Percentiles rank a stretch among this genome's conserved stretches.
Evolutionary conservation across 2,329 filamentous ascomycete genomes (phyloP).

Genomic region (Nothophoma quercina): DNA sequence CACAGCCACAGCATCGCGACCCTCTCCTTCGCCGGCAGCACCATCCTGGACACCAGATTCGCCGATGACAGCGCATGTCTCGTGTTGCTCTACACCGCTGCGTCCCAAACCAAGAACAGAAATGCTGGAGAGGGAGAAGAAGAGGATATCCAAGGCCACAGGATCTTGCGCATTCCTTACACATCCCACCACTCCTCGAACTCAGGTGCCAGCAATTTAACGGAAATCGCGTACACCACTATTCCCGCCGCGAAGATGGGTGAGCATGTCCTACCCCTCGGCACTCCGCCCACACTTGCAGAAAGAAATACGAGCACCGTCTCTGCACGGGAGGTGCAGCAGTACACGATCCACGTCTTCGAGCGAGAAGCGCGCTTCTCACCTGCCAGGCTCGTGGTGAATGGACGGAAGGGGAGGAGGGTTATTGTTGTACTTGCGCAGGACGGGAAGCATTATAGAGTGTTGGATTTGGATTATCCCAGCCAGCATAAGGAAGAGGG

Average conservation of each 20-base stretch:
- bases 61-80: conserved; percentile 69
- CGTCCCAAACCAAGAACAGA: no score
- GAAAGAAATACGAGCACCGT: conserved; percentile 10
- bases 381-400: conserved; percentile 61
- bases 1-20: conserved; percentile 62
- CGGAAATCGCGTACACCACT: no score
- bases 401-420: conserved; percentile 62
- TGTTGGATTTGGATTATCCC: conserved; percentile 62
- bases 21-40: conserved; percentile 47
- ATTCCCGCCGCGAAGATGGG: conserved; percentile 4
- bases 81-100: conserved; percentile 60
- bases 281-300: conserved; percentile 2
- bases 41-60: conserved; percentile 70
- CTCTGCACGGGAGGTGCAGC: conserved; percentile 15
- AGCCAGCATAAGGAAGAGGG: conserved; percentile 32
- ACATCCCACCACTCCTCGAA: no score
- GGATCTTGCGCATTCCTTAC: conserved; percentile 35
- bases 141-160: neutral
- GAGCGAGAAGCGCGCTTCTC: conserved; percentile 51
- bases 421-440: conserved; percentile 64
- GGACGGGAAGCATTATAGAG: conserved; percentile 61
- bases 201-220: no score
- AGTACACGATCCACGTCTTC: conserved; percentile 58
- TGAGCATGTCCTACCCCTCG: conserved; percentile 13
- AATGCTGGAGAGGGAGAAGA: neutral